Percentiles rank a stretch among this genome's conserved stretches.
These are phyloP conservation scores for Ceratobasidium papillatum DNA, from an alignment of 1,284 basidiomycete genomes.

Conservation along the genomic window DNA sequence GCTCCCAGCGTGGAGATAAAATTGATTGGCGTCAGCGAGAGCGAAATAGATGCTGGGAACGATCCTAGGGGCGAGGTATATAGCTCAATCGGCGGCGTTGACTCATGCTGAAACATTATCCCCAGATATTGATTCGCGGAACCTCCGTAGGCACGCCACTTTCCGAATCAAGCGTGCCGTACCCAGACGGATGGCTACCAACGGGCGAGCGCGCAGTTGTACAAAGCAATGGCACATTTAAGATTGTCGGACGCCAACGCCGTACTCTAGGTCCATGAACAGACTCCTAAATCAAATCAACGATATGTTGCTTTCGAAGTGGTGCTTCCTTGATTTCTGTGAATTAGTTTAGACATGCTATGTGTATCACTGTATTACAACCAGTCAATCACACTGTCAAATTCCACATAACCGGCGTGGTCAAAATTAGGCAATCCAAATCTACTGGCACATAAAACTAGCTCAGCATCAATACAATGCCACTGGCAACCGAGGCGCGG, in stretches of 20 bases:
- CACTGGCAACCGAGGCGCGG: not conserved
- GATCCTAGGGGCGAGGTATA: constrained; percentile 61
- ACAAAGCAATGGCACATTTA: constrained; percentile 71
- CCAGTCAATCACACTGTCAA: not conserved
- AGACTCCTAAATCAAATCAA: not conserved
- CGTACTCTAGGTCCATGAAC: constrained; percentile 33
- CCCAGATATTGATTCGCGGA: constrained; percentile 54
- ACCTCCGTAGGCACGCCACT: constrained; percentile 63
- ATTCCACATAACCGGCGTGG: not conserved
- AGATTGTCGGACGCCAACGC: constrained; percentile 45
- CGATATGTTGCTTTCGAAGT: too few relatives aligned
- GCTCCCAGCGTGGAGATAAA: constrained; percentile 78
- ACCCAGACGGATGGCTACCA: constrained; percentile 59
- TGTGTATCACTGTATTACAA: not conserved
- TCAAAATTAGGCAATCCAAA: not conserved
- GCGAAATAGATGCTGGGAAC: constrained; percentile 63
- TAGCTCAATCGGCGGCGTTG: constrained; percentile 45
- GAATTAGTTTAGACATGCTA: not conserved
- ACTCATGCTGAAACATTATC: not conserved
- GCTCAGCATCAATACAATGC: not conserved
- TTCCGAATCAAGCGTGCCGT: constrained; percentile 44
- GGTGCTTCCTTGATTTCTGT: not conserved
- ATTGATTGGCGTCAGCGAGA: constrained; percentile 65
- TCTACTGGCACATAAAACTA: not conserved
- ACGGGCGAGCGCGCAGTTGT: constrained; percentile 60